A percentile compares a stretch with the other conserved stretches of the same genome.
Evolutionary conservation across 306 rosid genomes (phyloP).

Genomic region (Cicer arietinum): DNA sequence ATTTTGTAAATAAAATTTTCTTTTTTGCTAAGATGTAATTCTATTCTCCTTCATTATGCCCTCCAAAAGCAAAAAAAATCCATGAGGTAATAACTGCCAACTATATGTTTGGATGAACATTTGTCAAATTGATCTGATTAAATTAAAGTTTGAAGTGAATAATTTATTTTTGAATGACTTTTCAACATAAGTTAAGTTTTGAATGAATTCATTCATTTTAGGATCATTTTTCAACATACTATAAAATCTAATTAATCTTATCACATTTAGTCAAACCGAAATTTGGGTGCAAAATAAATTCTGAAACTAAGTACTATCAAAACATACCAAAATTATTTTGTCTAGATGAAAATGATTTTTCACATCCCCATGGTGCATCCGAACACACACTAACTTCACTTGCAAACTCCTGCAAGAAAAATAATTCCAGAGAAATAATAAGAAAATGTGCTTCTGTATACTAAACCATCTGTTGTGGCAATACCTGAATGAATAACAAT

Average conservation of each 20-base stretch:
- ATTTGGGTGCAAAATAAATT: neutral
- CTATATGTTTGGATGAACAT: neutral
- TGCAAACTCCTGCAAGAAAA: constrained; percentile 13
- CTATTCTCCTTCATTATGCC: neutral
- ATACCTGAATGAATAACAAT: neutral
- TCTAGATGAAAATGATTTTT: too few relatives aligned
- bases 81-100: neutral
- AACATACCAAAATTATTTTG: neutral
- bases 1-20: neutral
- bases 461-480: neutral
- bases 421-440: neutral
- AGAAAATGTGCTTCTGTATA: constrained; percentile 5
- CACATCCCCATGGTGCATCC: neutral
- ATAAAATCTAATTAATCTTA: neutral
- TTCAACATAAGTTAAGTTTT: neutral
- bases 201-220: neutral
- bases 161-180: neutral
- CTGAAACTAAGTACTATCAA: neutral
- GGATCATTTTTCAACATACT: neutral
- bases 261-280: neutral
- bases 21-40: neutral
- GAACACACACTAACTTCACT: neutral
- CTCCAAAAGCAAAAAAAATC: neutral
- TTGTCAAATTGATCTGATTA: neutral
- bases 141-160: neutral